phyloP scores from a whole-genome alignment of 352 stramenopile genomes.

The Pythium phragmiticola region DNA sequence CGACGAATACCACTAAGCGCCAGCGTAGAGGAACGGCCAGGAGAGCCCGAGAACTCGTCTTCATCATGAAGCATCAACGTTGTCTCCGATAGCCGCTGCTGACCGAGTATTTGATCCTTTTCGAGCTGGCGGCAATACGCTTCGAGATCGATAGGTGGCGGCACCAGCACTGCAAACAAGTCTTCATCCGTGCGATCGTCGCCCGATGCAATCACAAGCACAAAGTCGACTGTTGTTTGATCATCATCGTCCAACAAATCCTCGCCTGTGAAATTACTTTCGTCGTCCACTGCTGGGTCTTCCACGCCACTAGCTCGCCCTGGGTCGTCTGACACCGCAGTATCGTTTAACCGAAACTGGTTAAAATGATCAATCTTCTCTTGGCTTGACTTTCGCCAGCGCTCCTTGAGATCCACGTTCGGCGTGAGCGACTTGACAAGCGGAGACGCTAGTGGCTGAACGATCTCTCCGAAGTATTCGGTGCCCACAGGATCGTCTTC shows the following conservation, averaged over 20 bases:
- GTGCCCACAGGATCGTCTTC: constrained; percentile 64
- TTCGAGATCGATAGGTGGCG: constrained; percentile 78
- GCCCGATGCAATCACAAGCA: constrained; percentile 81
- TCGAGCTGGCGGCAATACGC: constrained; percentile 77
- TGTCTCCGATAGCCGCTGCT: constrained; percentile 16
- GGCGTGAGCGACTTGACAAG: constrained; percentile 37
- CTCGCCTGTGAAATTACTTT: neutral
- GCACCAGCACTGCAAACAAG: constrained; percentile 74
- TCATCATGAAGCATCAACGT: constrained; percentile 25
- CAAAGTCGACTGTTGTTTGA: constrained; percentile 57
- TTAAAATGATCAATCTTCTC: constrained; percentile 18
- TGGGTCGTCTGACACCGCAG: neutral
- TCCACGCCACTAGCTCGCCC: neutral
- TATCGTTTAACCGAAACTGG: constrained; percentile 22
- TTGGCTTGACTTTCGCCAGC: constrained; percentile 25
- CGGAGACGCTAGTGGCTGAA: constrained; percentile 45
- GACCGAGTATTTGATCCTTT: constrained; percentile 48
- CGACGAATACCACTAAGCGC: constrained; percentile 8
- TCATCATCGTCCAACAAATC: constrained; percentile 5
- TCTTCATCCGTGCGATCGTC: constrained; percentile 85
- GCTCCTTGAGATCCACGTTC: constrained; percentile 18
- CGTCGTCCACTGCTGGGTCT: constrained; percentile 9
- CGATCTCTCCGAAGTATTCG: constrained; percentile 67
- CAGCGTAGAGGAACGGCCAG: constrained; percentile 1
- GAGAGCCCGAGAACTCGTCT: constrained; percentile 1